Base-by-base conservation (phyloP, 345 rosid species). In the Pistacia integerrima region DNA sequence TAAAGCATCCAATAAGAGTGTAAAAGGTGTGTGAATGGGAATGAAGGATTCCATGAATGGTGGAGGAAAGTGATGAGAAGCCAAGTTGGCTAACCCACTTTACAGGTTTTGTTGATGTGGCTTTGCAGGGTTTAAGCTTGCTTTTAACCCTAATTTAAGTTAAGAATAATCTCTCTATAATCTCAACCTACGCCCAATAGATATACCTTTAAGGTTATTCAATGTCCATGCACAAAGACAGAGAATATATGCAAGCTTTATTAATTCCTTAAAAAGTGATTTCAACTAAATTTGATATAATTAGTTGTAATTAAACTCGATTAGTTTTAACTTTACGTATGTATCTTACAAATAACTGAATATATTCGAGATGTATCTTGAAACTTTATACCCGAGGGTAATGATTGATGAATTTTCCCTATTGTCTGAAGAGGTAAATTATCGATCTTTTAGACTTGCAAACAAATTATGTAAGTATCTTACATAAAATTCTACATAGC, bases 11-110 rank as follows among this genome's bases (percentile, higher is more conserved):
- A 30, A 62, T 66, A 18, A 16, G 63, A 49, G 67, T 9, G 54
- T 30, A 80, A 76, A 82, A 78, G 80, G 65, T 11, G 75, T 74
- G 83, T 80, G 25, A 25, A 25, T 25, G 25, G 25, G 25, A 25
- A 25, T 25, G 25, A 25, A 62, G 74, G 66, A 76, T 74, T 80
- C 84, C 83, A 52, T 85, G 30, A 11, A 78, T 55, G 81, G 78
- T 64, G 48, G 76, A 81, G 71, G 62, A 63, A 74, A 28, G 55
- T 38, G 58, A 41, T n/a, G 41, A 22, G n/a, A 20, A 46, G 28
- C 78, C 68, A 55, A 28, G 65, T 72, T 81, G 79, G 51, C 36
- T 17, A 10, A 56, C 54, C 18, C 60, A 61, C 82, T 85, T 85
- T 85, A 78, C 77, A 73, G 66, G 76, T 59, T 51, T 67, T 12